Percentiles rank a stretch among this genome's conserved stretches.
phyloP scores from a whole-genome alignment of 2,329 filamentous ascomycete genomes.

The Ophiocordyceps camponoti-rufipedis region DNA sequence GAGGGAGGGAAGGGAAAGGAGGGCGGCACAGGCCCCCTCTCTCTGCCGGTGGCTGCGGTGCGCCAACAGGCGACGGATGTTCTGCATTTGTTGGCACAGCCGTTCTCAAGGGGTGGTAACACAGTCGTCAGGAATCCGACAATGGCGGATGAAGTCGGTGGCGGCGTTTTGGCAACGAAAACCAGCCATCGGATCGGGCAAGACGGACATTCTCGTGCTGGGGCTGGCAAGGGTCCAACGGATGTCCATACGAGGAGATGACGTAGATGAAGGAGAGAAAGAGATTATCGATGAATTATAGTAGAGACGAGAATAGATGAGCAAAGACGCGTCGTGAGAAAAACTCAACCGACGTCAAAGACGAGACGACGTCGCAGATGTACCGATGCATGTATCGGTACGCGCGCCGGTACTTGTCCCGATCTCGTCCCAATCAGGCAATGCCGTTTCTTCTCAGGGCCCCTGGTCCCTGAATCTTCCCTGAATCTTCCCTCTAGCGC shows the following conservation, averaged over 20 bases:
- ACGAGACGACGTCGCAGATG: neutral
- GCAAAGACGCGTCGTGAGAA: too few relatives aligned
- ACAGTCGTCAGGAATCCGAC: neutral
- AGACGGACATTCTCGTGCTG: neutral
- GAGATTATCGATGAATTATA: too few relatives aligned
- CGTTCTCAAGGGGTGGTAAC: neutral
- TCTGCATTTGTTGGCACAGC: constrained; percentile 2
- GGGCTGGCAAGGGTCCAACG: neutral
- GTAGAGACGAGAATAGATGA: too few relatives aligned
- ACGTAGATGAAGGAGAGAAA: too few relatives aligned
- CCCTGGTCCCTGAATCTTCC: too few relatives aligned
- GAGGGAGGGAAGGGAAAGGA: neutral
- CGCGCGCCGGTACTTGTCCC: neutral
- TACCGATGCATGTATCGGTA: neutral
- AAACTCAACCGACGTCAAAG: neutral
- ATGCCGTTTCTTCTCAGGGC: neutral
- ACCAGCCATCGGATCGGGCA: constrained; percentile 2
- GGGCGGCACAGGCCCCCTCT: neutral
- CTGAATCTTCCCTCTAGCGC: too few relatives aligned
- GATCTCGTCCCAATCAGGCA: neutral
- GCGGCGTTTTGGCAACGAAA: constrained; percentile 1
- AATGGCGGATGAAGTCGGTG: constrained; percentile 1
- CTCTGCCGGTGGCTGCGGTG: too few relatives aligned
- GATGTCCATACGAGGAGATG: too few relatives aligned
- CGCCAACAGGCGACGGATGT: constrained; percentile 1